Base-by-base conservation (phyloP, 2,329 filamentous ascomycete species). In the Fusarium sp. region DNA sequence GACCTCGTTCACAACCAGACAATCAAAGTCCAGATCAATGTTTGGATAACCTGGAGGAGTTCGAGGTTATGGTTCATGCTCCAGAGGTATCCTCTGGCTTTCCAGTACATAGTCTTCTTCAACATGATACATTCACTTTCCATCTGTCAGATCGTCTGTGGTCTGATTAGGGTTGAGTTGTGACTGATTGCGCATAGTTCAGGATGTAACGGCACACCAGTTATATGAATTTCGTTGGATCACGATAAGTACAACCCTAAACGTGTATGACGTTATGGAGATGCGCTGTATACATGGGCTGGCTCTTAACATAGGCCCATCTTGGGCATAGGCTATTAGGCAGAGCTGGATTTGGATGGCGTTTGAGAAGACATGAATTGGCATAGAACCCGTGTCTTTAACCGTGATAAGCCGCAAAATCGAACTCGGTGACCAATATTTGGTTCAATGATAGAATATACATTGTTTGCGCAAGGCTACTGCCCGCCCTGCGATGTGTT, bases 31-130 rank as follows among this genome's bases (percentile, higher is more conserved):
- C 37, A 29, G 21, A 39, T 49, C 35, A 49, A 25, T 39, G 37
- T 15, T 40, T 35, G 51, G 50, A 49, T 51, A 33, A 33, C n/a
- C 39, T 48, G 17, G 27, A 25, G 67, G 50, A 58, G 52, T 64
- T 48, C 18, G 31, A 50, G 55, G 62, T 31, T 55, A 60, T 62
- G 47, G 56, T 56, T 39, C 49, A 59, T 59, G 51, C 18, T 23
- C 37, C 40, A 58, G 47, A 53, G 41, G 18, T 41, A 56, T 20
- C 48, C 53, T 57, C 58, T 47, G 45, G 52, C 54, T 58, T 64
- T 57, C 48, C 49, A 36, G 67, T 72, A 71, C 51, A 71, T 71
- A 67, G 52, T 67, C 63, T 40, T 46, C 37, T 69, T 67, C 54
- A 71, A 65, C 60, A 70, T 39, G 50, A 69, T 36, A 58, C 46